These are phyloP conservation scores for Marchantia polymorpha DNA, from an alignment of 225 moss, liverwort and hornwort species.

Conservation along the genomic window DNA sequence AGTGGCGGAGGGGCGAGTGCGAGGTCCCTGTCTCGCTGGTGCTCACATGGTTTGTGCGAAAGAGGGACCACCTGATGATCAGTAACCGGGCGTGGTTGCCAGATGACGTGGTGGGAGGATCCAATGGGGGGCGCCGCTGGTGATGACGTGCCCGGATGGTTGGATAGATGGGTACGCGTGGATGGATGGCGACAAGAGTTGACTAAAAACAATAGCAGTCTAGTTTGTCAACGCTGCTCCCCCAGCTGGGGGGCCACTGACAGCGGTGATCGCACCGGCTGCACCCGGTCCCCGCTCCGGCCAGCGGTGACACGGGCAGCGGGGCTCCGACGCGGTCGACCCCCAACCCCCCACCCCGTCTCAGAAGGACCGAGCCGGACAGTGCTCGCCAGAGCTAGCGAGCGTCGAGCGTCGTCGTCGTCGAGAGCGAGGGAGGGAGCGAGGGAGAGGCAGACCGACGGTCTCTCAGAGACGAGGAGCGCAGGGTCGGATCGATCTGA, in stretches of 20 bases:
- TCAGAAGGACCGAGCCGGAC: neutral
- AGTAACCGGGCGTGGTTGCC: conserved; percentile 5
- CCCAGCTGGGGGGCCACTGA: conserved; percentile 35
- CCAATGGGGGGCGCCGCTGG: conserved; percentile 1
- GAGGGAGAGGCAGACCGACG: neutral
- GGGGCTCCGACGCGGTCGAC: conserved; percentile 1
- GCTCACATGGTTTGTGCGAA: conserved; percentile 14
- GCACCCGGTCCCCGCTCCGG: conserved; percentile 17
- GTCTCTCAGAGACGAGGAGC: neutral
- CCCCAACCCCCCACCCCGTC: too few species aligned
- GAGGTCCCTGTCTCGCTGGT: conserved; percentile 12
- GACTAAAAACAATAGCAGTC: conserved; percentile 9
- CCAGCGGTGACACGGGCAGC: conserved; percentile 14
- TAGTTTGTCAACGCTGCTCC: conserved; percentile 34
- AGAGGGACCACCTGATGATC: conserved; percentile 17
- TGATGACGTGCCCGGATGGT: neutral
- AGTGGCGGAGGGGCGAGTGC: conserved; percentile 7
- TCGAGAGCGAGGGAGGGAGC: neutral
- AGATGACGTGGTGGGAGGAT: conserved; percentile 2
- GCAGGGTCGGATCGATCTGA: conserved; percentile 4
- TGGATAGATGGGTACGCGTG: conserved; percentile 1
- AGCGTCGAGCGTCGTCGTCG: too few species aligned
- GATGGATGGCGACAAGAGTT: neutral
- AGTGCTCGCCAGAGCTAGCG: neutral
- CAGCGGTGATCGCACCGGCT: conserved; percentile 31